Base-by-base conservation (phyloP, 1,284 basidiomycete genomes). In the Moesziomyces antarcticus region DNA sequence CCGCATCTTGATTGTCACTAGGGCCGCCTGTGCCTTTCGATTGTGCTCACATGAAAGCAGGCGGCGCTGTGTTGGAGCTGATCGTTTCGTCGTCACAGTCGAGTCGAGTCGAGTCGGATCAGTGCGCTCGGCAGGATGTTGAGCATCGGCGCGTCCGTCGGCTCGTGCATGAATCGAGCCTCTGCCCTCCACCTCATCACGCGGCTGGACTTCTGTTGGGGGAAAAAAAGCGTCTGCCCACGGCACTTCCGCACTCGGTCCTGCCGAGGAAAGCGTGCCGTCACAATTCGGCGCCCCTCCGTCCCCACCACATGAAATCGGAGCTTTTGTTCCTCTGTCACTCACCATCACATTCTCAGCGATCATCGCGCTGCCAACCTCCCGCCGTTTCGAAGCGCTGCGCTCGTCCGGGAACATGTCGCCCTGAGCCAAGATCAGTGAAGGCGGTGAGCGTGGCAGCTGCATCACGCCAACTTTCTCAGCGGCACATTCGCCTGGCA, bases 111-210 rank as follows among this genome's bases (percentile, higher is more conserved):
- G 13, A 11, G 3, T 33, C 11, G 30, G 30, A 33, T 4, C 8
- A 33, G 6, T 33, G 10, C 30, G 30, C 30, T 33, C 11, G 30
- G 30, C 30, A 33, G 30, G 30, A 13, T 33, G 30, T 33, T 33
- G 30, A 11, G 30, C 30, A 13, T 33, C 30, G 30, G 30, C 30
- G 11, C 30, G 30, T 33, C 30, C 30, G 30, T 33, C 30, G 30
- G 30, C 30, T 33, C 30, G 30, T 33, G 37, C 37, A 40, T 18
- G 37, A 16, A 5, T 16, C 14, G 37, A 18, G 37, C 16, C 7
- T 16, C 16, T 40, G 37, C 37, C 42, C 44, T 46, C 44, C 44
- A 46, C 44, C 44, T 46, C 44, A 46, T 46, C 44, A 46, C 11
- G 16, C 8, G n/a, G 43, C 43, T 11, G 24, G 7, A 11, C 16